phyloP scores from a whole-genome alignment of 2,329 filamentous ascomycete genomes.

The Paecilomyces niveus region DNA sequence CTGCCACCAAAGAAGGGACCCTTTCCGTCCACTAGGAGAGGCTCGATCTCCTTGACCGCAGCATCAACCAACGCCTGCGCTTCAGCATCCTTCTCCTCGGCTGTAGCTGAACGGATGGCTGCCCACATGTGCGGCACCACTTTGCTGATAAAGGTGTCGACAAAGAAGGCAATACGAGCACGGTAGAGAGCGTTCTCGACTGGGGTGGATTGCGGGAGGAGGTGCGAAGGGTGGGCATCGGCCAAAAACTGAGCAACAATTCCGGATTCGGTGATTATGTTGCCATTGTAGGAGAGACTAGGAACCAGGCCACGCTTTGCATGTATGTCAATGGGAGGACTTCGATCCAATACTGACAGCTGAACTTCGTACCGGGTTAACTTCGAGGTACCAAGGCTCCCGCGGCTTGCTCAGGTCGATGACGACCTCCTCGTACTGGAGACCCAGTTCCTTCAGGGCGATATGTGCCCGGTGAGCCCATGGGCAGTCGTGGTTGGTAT shows the following conservation, averaged over 20 bases:
- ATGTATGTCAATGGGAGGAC: not conserved
- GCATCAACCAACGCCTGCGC: constrained; percentile 47
- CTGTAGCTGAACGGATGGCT: constrained; percentile 39
- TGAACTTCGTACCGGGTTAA: constrained; percentile 55
- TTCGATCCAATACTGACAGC: not conserved
- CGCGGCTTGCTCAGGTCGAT: constrained; percentile 66
- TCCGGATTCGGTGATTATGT: constrained; percentile 66
- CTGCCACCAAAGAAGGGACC: constrained; percentile 59
- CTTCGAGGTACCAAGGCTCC: constrained; percentile 63
- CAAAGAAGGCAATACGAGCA: constrained; percentile 64
- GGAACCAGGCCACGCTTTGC: constrained; percentile 64
- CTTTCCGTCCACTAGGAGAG: constrained; percentile 48
- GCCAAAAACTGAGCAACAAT: constrained; percentile 66
- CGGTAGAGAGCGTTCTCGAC: constrained; percentile 53
- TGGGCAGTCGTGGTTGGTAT: constrained; percentile 64
- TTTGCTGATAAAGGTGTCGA: constrained; percentile 62
- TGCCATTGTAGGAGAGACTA: constrained; percentile 58
- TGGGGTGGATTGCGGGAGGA: constrained; percentile 50
- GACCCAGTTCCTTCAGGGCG: constrained; percentile 56
- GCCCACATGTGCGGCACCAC: constrained; percentile 44
- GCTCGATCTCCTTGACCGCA: constrained; percentile 66
- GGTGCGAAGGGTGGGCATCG: constrained; percentile 61
- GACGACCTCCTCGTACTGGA: constrained; percentile 63
- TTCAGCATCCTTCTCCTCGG: constrained; percentile 45
- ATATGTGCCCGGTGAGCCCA: constrained; percentile 73